These are phyloP conservation scores for Pulveroboletus ravenelii DNA, from an alignment of 768 basidiomycete species.

Conservation along the genomic window DNA sequence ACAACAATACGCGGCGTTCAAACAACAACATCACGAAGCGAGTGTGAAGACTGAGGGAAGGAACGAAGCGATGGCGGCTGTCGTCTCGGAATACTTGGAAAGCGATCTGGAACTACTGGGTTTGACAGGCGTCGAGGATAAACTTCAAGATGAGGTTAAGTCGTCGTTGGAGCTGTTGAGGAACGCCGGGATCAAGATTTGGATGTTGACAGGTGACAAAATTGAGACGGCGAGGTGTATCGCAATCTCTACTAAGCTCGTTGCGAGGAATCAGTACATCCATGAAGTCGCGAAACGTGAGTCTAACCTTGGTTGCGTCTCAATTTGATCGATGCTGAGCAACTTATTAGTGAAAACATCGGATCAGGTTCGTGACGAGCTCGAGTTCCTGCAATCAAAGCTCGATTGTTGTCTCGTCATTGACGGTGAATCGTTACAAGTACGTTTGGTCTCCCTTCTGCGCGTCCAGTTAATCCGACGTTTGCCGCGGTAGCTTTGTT, in stretches of 20 bases:
- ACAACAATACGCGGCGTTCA: constrained; percentile 72
- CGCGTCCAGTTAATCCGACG: background rate
- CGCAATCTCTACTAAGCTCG: constrained; percentile 94
- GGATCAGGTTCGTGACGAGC: constrained; percentile 77
- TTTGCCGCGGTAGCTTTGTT: constrained; percentile 59
- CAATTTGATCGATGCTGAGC: background rate
- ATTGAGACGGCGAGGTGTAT: constrained; percentile 99
- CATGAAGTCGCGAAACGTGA: constrained; percentile 91
- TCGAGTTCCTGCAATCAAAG: constrained; percentile 92
- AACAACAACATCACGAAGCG: constrained; percentile 65
- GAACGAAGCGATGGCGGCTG: constrained; percentile 73
- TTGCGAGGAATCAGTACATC: constrained; percentile 94
- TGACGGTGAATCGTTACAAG: constrained; percentile 94
- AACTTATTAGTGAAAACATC: constrained; percentile 69
- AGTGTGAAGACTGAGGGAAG: constrained; percentile 74
- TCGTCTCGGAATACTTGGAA: constrained; percentile 76
- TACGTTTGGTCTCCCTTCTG: constrained; percentile 28
- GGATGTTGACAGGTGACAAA: constrained; percentile 99
- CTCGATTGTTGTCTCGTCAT: constrained; percentile 97
- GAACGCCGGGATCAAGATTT: constrained; percentile 97
- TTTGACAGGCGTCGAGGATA: constrained; percentile 98
- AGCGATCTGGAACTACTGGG: constrained; percentile 88
- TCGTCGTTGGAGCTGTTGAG: constrained; percentile 86
- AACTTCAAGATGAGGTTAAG: constrained; percentile 95
- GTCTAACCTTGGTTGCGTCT: constrained; percentile 2